Conservation (phyloP, 352 stramenopile species). For the Thalassiosira delicatula region DNA sequence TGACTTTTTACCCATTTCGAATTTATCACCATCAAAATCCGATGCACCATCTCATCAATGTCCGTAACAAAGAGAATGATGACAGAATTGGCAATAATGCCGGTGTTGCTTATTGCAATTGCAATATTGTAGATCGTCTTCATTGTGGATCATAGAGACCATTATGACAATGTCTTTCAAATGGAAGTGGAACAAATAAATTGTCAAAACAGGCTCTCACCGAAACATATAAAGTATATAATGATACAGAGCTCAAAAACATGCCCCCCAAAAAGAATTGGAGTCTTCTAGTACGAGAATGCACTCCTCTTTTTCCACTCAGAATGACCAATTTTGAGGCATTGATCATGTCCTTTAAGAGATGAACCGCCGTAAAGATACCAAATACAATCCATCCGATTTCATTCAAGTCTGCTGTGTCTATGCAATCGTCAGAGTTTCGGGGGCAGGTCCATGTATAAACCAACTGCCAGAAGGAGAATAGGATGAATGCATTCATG, state of each 20-base stretch:
- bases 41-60: neutral
- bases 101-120: neutral
- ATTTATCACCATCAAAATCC: neutral
- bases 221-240: neutral
- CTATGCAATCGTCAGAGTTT: neutral
- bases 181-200: no score
- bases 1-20: neutral
- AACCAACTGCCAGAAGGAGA: no score
- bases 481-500: no score
- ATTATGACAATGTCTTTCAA: no score
- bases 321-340: neutral
- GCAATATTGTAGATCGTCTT: neutral
- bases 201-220: no score
- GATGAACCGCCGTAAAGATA: neutral
- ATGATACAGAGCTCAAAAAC: neutral
- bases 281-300: neutral
- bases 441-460: neutral
- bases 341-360: neutral
- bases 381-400: neutral
- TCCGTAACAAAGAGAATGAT: neutral
- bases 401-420: neutral
- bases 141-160: no score
- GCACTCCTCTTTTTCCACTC: neutral
- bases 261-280: neutral
- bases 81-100: neutral